Percentiles rank a stretch among this genome's conserved stretches.
Evolutionary conservation across 768 basidiomycete species (phyloP).

Genomic region (Mycena capillaripes): DNA sequence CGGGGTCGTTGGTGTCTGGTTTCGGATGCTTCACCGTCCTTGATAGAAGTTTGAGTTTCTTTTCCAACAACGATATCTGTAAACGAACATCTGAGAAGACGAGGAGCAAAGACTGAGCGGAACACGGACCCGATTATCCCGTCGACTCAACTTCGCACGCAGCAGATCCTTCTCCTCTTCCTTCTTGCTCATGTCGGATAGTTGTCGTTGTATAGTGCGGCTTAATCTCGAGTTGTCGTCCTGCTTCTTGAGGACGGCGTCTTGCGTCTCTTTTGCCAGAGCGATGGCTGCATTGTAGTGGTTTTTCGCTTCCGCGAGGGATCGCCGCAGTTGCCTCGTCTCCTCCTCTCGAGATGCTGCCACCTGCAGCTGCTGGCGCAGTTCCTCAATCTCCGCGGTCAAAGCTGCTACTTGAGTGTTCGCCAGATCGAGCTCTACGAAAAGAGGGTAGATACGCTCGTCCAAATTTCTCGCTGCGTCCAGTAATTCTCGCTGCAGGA

Average conservation of each 20-base stretch:
- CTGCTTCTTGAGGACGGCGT: conserved; percentile 18
- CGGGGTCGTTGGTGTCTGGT: conserved; percentile 18
- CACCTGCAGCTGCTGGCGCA: conserved; percentile 21
- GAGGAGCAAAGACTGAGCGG: neutral
- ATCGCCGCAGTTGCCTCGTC: conserved; percentile 10
- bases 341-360: conserved; percentile 17
- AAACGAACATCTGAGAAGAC: neutral
- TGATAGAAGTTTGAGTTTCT: conserved; percentile 33
- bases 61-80: conserved; percentile 35
- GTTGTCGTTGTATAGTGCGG: conserved; percentile 22
- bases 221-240: conserved; percentile 17
- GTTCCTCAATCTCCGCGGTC: conserved; percentile 20
- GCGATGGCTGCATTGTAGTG: neutral
- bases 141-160: conserved; percentile 27
- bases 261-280: conserved; percentile 1
- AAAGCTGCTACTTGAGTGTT: conserved; percentile 24
- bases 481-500: conserved; percentile 27
- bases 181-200: conserved; percentile 21
- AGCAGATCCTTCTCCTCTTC: conserved; percentile 23
- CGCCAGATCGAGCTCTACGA: conserved; percentile 28
- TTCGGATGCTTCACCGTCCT: conserved; percentile 15
- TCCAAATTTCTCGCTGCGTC: conserved; percentile 34
- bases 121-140: conserved; percentile 28
- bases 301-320: conserved; percentile 9
- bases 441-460: conserved; percentile 32